A percentile compares a stretch with the other conserved stretches of the same genome.
phyloP scores from a whole-genome alignment of 2,329 filamentous ascomycete species.

The Fusarium sp. region DNA sequence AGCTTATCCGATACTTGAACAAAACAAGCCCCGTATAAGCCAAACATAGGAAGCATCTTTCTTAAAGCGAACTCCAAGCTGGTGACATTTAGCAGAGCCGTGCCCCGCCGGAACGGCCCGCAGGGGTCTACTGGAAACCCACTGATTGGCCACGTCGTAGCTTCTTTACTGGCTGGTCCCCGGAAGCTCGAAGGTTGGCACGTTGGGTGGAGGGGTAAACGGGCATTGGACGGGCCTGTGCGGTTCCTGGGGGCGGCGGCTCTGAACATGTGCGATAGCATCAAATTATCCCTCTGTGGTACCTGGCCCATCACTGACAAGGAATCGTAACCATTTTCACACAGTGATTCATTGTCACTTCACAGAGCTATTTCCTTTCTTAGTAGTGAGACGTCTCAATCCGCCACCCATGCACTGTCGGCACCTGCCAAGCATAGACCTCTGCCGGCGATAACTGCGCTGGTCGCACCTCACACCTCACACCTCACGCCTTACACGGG shows the following conservation, averaged over 20 bases:
- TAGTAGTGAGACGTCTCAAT: slow-evolving; percentile 32
- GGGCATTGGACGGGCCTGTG: slow-evolving; percentile 16
- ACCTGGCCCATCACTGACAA: slow-evolving; percentile 7
- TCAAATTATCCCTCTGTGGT: slow-evolving; percentile 15
- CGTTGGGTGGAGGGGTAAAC: slow-evolving; percentile 32
- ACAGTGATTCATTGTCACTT: slow-evolving; percentile 10
- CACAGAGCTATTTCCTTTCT: slow-evolving; percentile 18
- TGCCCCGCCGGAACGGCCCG: slow-evolving; percentile 47
- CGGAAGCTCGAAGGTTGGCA: slow-evolving; percentile 12
- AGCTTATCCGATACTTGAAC: neutral
- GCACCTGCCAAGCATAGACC: slow-evolving; percentile 31
- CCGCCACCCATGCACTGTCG: slow-evolving; percentile 31
- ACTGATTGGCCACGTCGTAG: slow-evolving; percentile 32
- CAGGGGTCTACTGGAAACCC: slow-evolving; percentile 23
- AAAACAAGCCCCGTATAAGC: neutral
- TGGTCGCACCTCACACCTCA: slow-evolving; percentile 11
- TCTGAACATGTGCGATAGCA: slow-evolving; percentile 20
- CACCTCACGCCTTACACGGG: no score
- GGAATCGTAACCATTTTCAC: neutral
- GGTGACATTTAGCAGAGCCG: slow-evolving; percentile 20
- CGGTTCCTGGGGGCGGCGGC: neutral
- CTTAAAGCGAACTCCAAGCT: slow-evolving; percentile 7
- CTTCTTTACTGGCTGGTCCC: slow-evolving; percentile 21
- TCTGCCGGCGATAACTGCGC: slow-evolving; percentile 26
- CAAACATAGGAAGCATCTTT: slow-evolving; percentile 12